These are phyloP conservation scores for Wolfiporia cocos DNA, from an alignment of 1,284 basidiomycete species.

Conservation along the genomic window DNA sequence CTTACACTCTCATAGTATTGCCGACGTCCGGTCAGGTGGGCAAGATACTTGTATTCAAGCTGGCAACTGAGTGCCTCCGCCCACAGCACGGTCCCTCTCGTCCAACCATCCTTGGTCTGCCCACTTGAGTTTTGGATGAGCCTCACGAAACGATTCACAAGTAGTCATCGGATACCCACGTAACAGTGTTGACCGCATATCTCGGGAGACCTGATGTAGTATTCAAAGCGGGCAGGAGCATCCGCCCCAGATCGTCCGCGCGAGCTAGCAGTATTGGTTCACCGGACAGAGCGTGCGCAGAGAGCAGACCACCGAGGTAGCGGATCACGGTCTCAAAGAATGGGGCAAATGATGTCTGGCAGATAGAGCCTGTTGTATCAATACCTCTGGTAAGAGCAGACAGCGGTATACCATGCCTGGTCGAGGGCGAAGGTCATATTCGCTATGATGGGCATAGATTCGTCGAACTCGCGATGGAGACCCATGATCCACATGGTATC, in stretches of 20 bases:
- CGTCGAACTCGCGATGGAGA: constrained; percentile 60
- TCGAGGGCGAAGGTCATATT: constrained; percentile 48
- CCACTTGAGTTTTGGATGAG: constrained; percentile 6
- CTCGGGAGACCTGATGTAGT: constrained; percentile 41
- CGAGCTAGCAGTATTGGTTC: constrained; percentile 39
- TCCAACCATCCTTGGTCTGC: constrained; percentile 16
- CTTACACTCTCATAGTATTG: constrained; percentile 44
- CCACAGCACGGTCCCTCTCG: constrained; percentile 17
- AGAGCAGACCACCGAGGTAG: constrained; percentile 61
- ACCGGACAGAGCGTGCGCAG: constrained; percentile 58
- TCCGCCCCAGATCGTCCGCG: constrained; percentile 43
- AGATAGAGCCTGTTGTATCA: neutral
- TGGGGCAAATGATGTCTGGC: constrained; percentile 30
- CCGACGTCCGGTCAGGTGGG: constrained; percentile 49
- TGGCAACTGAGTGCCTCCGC: constrained; percentile 51
- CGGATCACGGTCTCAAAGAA: constrained; percentile 71
- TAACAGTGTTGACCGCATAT: constrained; percentile 36
- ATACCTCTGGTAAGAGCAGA: neutral
- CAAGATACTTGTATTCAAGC: constrained; percentile 60
- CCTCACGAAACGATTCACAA: neutral
- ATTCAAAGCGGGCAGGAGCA: constrained; percentile 44
- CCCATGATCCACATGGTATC: constrained; percentile 76
- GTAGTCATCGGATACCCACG: constrained; percentile 23
- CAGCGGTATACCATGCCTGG: constrained; percentile 28
- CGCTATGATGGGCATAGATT: constrained; percentile 55